phyloP scores from a whole-genome alignment of 495 filamentous ascomycete species.

The Penicillium tannophilum region DNA sequence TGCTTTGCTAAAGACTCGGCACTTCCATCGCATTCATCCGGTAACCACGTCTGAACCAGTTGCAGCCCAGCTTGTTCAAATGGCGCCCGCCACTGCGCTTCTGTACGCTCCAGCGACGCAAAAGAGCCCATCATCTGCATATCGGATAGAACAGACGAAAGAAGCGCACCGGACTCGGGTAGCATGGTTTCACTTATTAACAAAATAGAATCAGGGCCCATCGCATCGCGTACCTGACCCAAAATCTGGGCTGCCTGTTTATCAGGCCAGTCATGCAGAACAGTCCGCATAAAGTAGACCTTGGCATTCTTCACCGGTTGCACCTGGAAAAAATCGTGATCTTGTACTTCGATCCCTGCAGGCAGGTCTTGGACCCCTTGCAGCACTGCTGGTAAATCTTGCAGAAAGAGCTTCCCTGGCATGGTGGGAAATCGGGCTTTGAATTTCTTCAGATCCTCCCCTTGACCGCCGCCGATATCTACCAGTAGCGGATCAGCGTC shows the following conservation, averaged over 20 bases:
- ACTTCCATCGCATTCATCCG: slow-evolving; percentile 11
- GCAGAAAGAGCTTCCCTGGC: slow-evolving; percentile 52
- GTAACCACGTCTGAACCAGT: slow-evolving; percentile 48
- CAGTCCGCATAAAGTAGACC: slow-evolving; percentile 35
- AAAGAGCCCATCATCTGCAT: slow-evolving; percentile 43
- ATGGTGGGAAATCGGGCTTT: slow-evolving; percentile 48
- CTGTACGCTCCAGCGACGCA: slow-evolving; percentile 37
- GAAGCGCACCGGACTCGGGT: slow-evolving; percentile 14
- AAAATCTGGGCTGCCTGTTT: slow-evolving; percentile 44
- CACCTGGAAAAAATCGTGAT: slow-evolving; percentile 51
- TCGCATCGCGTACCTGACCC: slow-evolving; percentile 38
- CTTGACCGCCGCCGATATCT: slow-evolving; percentile 58
- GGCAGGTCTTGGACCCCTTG: slow-evolving; percentile 29
- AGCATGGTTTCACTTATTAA: slow-evolving; percentile 45
- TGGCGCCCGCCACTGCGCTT: slow-evolving; percentile 20
- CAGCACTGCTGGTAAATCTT: slow-evolving; percentile 48
- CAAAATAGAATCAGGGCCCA: slow-evolving; percentile 43
- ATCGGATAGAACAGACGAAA: slow-evolving; percentile 31
- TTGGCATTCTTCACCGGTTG: slow-evolving; percentile 45
- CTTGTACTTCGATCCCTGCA: slow-evolving; percentile 32
- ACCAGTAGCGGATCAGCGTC: slow-evolving; percentile 35
- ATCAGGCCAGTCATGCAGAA: slow-evolving; percentile 56
- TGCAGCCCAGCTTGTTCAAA: slow-evolving; percentile 56
- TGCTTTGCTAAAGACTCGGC: slow-evolving; percentile 14
- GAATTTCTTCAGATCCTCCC: slow-evolving; percentile 54